phyloP scores from a whole-genome alignment of 139 green algal genomes.

The Haematococcus sp. region DNA sequence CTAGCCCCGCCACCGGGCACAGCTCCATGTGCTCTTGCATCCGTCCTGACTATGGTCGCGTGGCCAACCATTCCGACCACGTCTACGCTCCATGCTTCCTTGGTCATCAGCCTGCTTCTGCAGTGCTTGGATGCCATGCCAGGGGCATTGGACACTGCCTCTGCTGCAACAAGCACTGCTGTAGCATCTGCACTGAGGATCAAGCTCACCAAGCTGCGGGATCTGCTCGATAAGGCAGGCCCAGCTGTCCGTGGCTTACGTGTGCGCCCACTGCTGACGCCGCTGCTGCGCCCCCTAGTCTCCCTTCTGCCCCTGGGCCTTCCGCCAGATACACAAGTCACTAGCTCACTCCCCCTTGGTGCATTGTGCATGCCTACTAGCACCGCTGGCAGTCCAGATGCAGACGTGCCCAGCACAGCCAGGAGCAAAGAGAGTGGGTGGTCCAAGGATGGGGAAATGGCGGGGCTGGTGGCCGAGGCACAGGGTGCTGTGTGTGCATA shows the following conservation, averaged over 20 bases:
- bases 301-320: no score
- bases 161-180: background rate
- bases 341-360: background rate
- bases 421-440: background rate
- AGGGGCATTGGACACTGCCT: background rate
- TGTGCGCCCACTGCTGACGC: background rate
- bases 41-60: background rate
- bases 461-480: background rate
- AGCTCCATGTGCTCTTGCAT: background rate
- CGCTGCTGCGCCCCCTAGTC: background rate
- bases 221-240: background rate
- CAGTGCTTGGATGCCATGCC: background rate
- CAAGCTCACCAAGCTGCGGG: background rate
- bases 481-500: slow-evolving; percentile 4
- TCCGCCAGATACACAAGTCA: background rate
- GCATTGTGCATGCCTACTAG: background rate
- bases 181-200: background rate
- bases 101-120: background rate
- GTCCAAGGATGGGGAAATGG: background rate
- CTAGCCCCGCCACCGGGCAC: background rate
- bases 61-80: background rate
- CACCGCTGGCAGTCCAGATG: background rate
- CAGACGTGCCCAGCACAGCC: background rate
- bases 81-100: background rate
- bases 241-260: background rate